These are phyloP conservation scores for Plasmodium reichenowi DNA, from an alignment of 169 alveolate species.

Conservation along the genomic window DNA sequence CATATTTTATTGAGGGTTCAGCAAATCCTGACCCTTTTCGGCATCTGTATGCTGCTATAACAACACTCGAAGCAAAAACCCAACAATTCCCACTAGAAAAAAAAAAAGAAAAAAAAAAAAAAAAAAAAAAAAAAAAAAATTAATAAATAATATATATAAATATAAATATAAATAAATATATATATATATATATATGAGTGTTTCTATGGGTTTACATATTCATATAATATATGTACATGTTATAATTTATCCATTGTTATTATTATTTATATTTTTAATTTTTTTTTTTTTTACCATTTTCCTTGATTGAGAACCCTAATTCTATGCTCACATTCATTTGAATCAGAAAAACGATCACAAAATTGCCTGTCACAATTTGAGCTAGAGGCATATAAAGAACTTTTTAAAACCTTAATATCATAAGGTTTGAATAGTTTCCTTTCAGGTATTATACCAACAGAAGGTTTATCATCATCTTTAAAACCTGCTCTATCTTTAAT, in stretches of 20 bases:
- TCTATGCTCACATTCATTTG: constrained; percentile 50
- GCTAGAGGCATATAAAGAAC: constrained; percentile 23
- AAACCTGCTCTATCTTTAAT: constrained; percentile 53
- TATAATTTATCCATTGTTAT: neutral
- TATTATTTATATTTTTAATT: neutral
- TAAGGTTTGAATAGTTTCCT: constrained; percentile 44
- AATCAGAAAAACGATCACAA: constrained; percentile 43
- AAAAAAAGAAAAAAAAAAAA: neutral
- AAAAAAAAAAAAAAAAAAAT: neutral
- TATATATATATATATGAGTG: neutral
- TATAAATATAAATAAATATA: neutral
- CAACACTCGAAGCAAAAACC: constrained; percentile 63
- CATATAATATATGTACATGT: neutral
- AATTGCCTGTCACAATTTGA: constrained; percentile 38
- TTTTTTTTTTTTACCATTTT: constrained; percentile 24
- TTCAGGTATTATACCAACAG: constrained; percentile 57
- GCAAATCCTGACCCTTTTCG: constrained; percentile 57
- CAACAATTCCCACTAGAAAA: constrained; percentile 59
- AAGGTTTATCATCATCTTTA: constrained; percentile 43
- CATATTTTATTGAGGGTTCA: constrained; percentile 64
- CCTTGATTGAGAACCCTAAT: constrained; percentile 69
- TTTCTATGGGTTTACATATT: neutral
- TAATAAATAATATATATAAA: neutral
- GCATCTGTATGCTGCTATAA: constrained; percentile 55
- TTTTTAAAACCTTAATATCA: constrained; percentile 9